Evolutionary conservation across 2,329 filamentous ascomycete genomes (phyloP), one percentile per base, ranked within the genome.

Genomic region (Trichophaea hybrida): DNA sequence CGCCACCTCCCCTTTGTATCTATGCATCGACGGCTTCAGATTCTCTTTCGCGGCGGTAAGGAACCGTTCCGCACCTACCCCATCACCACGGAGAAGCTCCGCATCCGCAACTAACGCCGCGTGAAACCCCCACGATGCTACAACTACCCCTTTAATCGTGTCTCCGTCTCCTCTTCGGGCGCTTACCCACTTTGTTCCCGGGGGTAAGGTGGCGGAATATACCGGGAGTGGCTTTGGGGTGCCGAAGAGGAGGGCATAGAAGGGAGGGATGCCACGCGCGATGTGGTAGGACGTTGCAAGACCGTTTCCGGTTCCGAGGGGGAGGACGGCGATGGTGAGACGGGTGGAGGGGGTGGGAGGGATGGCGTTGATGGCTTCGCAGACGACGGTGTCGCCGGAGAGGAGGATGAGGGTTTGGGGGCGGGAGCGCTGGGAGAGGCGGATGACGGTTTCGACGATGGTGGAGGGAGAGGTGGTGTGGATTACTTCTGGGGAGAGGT

Each of bases 71-170:
- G 77, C 76, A 10, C 91, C 91, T 68, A 35, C 85, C 83, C 65
- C 81, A 80, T 63, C 91, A 84, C 72, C 91, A 91, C 65, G 82
- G 84, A 0, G 80, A 75, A 0, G 94, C 71, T 97, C 91, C 71
- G 86, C 93, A 74, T 96, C 89, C 67, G 87, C 89, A 24, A 97
- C 88, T 2, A 97, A 78, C 46, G 84, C 83, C 34, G 90, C 87
- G 69, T 97, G 91, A 69, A 97, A 82, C 17, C 86, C 91, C 79
- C 94, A 94, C 71, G 86, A 93, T 49, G 84, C 84, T 1, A 97
- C 90, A 24, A 96, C 88, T 31, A 85, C 85, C 32, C 88, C 90
- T 68, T 85, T 79, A 31, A 85, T 74, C 50, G 72, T 70, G 0
- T 70, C 68, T 4, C 76, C 71, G 65, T 59, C 7, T 50, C 49